phyloP scores from a whole-genome alignment of 164 flowering plant genomes.

The Hamamelis virginiana region DNA sequence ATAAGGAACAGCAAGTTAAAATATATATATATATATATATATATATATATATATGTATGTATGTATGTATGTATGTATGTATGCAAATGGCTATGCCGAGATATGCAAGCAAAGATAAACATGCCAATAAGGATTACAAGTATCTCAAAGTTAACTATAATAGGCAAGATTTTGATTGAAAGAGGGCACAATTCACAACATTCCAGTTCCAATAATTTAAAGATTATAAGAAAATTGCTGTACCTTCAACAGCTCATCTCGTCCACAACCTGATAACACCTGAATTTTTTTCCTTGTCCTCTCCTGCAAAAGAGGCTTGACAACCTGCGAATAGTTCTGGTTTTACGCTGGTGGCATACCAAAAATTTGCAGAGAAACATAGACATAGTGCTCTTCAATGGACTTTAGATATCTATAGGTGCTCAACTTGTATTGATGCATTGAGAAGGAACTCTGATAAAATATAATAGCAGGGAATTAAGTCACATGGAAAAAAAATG shows the following conservation, averaged over 20 bases:
- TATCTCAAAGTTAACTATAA: too few species aligned
- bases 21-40: too few species aligned
- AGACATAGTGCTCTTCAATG: background rate
- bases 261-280: conserved; percentile 59
- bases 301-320: conserved; percentile 72
- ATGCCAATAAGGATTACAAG: too few species aligned
- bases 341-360: background rate
- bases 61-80: too few species aligned
- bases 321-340: conserved; percentile 40
- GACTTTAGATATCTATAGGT: background rate
- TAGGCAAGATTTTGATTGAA: background rate
- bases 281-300: conserved; percentile 61
- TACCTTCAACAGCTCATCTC: conserved; percentile 65
- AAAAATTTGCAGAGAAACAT: background rate
- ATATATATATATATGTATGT: too few species aligned
- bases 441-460: background rate
- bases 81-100: too few species aligned
- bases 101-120: too few species aligned
- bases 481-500: background rate
- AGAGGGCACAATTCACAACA: background rate
- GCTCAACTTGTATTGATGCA: background rate
- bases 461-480: background rate
- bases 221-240: background rate
- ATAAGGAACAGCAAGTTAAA: too few species aligned
- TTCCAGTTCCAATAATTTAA: background rate